Evolutionary conservation across 768 basidiomycete species (phyloP).

Genomic region (Trametopsis cervina): DNA sequence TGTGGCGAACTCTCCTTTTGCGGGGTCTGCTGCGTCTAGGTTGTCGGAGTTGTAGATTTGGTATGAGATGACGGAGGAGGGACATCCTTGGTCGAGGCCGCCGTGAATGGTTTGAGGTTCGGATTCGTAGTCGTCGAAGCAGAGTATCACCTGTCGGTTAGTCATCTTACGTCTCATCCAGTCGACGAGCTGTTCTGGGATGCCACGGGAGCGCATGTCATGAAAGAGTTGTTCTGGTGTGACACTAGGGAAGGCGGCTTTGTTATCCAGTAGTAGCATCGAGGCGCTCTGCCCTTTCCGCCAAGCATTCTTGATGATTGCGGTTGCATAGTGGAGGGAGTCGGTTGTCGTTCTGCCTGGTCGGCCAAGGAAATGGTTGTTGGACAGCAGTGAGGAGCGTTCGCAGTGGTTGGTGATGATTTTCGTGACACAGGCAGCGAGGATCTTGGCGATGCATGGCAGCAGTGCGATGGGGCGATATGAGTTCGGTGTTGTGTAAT

Average conservation of each 20-base stretch:
- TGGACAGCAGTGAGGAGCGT: conserved; percentile 4
- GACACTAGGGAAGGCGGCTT: conserved; percentile 25
- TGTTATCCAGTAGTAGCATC: conserved; percentile 26
- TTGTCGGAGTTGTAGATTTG: conserved; percentile 27
- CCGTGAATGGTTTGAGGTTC: conserved; percentile 15
- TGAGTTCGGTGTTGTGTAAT: conserved; percentile 17
- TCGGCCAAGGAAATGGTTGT: conserved; percentile 21
- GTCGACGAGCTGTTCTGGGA: conserved; percentile 12
- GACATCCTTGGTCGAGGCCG: conserved; percentile 29
- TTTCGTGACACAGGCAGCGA: conserved; percentile 16
- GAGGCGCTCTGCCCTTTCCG: conserved; percentile 17
- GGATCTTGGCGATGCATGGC: conserved; percentile 17
- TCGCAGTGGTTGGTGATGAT: conserved; percentile 8
- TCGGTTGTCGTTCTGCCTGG: conserved; percentile 20
- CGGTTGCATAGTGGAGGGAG: conserved; percentile 19
- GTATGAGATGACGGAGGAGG: conserved; percentile 24
- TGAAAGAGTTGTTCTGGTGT: conserved; percentile 12
- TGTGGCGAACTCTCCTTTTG: conserved; percentile 9
- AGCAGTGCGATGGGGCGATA: conserved; percentile 23
- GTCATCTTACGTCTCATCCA: conserved; percentile 16
- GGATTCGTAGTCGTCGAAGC: conserved; percentile 22
- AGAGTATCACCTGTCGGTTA: conserved; percentile 15
- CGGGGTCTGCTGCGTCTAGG: not conserved
- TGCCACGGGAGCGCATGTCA: conserved; percentile 10
- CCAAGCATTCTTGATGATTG: conserved; percentile 21